Conservation (phyloP, 345 rosid species). For the Pseudoturritis turrita region DNA sequence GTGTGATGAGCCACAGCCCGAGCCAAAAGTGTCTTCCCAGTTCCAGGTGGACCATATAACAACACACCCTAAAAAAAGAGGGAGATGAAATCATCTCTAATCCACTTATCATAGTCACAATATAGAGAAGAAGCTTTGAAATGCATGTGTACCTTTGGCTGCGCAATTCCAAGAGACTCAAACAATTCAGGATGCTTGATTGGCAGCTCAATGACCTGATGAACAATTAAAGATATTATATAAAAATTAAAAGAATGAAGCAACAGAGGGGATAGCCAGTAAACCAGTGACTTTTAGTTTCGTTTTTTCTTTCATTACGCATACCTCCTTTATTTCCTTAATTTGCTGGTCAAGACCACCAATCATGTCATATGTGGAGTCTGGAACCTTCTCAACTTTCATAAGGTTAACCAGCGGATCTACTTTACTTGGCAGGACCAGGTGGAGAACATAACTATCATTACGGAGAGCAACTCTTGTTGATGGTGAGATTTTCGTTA, state of each 20-base stretch:
- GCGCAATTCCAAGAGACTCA: constrained; percentile 97
- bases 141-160: constrained; percentile 69
- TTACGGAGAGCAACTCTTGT: constrained; percentile 98
- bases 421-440: constrained; percentile 88
- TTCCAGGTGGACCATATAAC: constrained; percentile 98
- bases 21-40: constrained; percentile 95
- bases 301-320: not conserved
- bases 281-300: not conserved
- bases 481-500: constrained; percentile 87
- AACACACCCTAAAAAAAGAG: constrained; percentile 66
- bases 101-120: not conserved
- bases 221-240: not conserved
- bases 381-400: constrained; percentile 99
- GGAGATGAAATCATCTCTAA: not conserved
- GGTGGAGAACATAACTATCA: constrained; percentile 97
- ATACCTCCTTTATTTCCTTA: constrained; percentile 95
- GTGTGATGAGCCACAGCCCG: constrained; percentile 99
- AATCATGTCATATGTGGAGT: constrained; percentile 98
- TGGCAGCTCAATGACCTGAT: constrained; percentile 96
- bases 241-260: not conserved
- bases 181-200: constrained; percentile 97
- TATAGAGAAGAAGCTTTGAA: not conserved
- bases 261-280: not conserved
- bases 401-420: constrained; percentile 97
- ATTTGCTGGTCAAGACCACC: constrained; percentile 99